Evolutionary conservation across 75 land plant species (phyloP).

Genomic region (Picea glauca): DNA sequence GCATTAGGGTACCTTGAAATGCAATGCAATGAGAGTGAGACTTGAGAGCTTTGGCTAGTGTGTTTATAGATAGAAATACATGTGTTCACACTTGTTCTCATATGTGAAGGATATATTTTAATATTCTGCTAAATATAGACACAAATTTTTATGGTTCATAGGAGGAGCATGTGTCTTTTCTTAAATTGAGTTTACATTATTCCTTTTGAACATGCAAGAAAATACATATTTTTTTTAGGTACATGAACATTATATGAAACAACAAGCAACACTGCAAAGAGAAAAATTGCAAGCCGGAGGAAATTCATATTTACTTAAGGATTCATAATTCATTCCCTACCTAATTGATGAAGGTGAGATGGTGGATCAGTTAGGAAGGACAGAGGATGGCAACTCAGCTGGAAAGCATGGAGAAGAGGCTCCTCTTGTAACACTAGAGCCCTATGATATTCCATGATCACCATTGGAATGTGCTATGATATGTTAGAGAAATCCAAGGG

Average conservation of each 20-base stretch:
- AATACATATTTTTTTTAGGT: slow-evolving; percentile 16
- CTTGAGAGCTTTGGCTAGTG: not conserved
- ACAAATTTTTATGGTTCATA: not conserved
- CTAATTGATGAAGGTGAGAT: slow-evolving; percentile 42
- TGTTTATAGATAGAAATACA: not conserved
- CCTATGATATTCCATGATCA: too few species aligned
- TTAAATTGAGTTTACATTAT: not conserved
- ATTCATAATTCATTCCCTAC: slow-evolving; percentile 28
- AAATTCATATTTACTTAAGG: slow-evolving; percentile 16
- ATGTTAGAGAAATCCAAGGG: too few species aligned
- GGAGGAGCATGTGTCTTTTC: not conserved
- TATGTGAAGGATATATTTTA: not conserved
- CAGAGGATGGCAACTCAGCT: too few species aligned
- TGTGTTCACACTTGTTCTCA: not conserved
- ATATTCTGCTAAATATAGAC: not conserved
- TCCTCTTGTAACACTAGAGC: too few species aligned
- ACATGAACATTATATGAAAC: slow-evolving; percentile 45
- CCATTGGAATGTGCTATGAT: too few species aligned
- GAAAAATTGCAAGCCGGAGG: slow-evolving; percentile 11
- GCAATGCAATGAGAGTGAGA: not conserved
- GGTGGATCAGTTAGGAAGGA: too few species aligned
- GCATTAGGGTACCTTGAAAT: not conserved
- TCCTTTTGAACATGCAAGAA: not conserved
- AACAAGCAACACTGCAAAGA: slow-evolving; percentile 27
- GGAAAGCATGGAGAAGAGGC: too few species aligned